phyloP scores from a whole-genome alignment of 805 yeast species.

The Yarrowia alimentaria region DNA sequence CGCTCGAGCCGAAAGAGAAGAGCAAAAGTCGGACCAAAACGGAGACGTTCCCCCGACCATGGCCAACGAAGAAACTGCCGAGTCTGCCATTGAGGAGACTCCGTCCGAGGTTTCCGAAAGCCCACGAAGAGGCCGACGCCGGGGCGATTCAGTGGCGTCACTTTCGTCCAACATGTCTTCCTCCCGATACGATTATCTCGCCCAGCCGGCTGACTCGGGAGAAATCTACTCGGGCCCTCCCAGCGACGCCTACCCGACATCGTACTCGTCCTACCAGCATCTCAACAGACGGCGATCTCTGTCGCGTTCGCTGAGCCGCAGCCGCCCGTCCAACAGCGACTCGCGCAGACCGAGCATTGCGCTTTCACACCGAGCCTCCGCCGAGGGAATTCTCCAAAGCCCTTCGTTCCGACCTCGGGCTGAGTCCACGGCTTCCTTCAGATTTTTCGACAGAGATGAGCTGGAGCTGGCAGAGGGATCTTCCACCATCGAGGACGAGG shows the following conservation, averaged over 20 bases:
- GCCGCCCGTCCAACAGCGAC: constrained; percentile 28
- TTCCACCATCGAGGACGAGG: constrained; percentile 60
- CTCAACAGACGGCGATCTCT: constrained; percentile 11
- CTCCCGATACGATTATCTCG: constrained; percentile 20
- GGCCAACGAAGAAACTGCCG: no score
- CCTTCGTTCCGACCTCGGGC: constrained; percentile 32
- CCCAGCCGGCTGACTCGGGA: constrained; percentile 34
- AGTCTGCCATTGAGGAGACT: no score
- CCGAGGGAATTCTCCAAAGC: constrained; percentile 3
- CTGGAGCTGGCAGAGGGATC: constrained; percentile 82
- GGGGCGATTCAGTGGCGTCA: constrained; percentile 16
- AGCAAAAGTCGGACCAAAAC: neutral
- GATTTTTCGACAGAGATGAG: constrained; percentile 79
- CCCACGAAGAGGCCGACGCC: constrained; percentile 5
- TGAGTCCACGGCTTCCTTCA: constrained; percentile 49
- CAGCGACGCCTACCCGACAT: constrained; percentile 65
- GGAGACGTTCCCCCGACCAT: no score
- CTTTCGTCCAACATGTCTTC: constrained; percentile 6
- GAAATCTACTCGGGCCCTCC: constrained; percentile 75
- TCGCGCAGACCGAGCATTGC: constrained; percentile 5
- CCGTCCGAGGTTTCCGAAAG: constrained; percentile 4
- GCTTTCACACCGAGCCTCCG: neutral
- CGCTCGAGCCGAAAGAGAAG: neutral
- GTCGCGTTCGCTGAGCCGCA: constrained; percentile 20
- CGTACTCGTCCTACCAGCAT: constrained; percentile 66